Percentiles rank a stretch among this genome's conserved stretches.
phyloP scores from a whole-genome alignment of 768 basidiomycete genomes.

The Kwoniella europaea region DNA sequence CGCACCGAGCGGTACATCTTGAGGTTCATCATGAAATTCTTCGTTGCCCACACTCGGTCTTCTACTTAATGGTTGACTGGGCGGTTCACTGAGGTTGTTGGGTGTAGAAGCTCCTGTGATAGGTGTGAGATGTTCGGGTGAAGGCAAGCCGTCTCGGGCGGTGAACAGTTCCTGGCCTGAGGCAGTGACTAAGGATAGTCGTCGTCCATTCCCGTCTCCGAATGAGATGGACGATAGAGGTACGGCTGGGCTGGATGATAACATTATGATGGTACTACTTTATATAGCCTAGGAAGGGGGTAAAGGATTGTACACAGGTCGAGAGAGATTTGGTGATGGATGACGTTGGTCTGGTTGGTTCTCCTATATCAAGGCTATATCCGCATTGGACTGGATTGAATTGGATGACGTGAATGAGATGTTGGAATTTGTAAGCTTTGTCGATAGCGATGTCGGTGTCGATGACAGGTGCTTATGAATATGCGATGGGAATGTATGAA shows the following conservation, averaged over 20 bases:
- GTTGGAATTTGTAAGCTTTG: background rate
- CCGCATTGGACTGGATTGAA: background rate
- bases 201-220: slow-evolving; percentile 29
- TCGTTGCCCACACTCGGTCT: slow-evolving; percentile 1
- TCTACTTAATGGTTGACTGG: slow-evolving; percentile 21
- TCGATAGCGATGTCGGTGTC: too few relatives aligned
- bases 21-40: slow-evolving; percentile 12
- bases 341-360: too few relatives aligned
- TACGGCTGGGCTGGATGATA: slow-evolving; percentile 52
- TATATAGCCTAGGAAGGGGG: background rate
- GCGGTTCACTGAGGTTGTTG: slow-evolving; percentile 20
- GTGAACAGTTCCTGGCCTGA: slow-evolving; percentile 48
- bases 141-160: slow-evolving; percentile 48
- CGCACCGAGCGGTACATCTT: background rate
- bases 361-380: background rate
- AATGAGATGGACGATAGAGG: slow-evolving; percentile 51
- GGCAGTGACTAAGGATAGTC: slow-evolving; percentile 50
- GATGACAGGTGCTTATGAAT: too few relatives aligned
- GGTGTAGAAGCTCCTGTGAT: slow-evolving; percentile 34
- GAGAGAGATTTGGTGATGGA: background rate
- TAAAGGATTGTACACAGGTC: background rate
- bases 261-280: slow-evolving; percentile 33
- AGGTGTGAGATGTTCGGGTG: slow-evolving; percentile 51
- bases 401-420: background rate
- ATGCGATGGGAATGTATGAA: too few relatives aligned